These are phyloP conservation scores for Nakaseomyces uthaithaninus DNA, from an alignment of 1,139 yeast genomes.

Conservation along the genomic window DNA sequence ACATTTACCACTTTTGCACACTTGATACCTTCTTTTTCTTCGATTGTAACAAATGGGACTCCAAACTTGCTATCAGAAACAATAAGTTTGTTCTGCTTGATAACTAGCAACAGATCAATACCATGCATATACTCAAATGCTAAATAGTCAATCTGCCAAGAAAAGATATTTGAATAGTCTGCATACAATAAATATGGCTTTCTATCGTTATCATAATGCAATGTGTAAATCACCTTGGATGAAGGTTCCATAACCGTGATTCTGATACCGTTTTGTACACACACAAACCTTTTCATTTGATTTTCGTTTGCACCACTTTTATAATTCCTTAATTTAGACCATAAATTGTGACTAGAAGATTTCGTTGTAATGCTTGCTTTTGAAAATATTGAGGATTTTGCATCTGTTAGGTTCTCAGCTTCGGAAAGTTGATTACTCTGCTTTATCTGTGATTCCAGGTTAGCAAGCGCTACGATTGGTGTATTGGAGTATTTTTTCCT, in stretches of 20 bases:
- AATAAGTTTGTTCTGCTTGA: slow-evolving; percentile 14
- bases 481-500: slow-evolving; percentile 21
- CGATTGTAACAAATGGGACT: slow-evolving; percentile 20
- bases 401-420: not conserved
- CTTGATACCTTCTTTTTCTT: slow-evolving; percentile 22
- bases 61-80: slow-evolving; percentile 27
- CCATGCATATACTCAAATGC: not conserved
- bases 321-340: not conserved
- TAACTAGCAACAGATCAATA: slow-evolving; percentile 13
- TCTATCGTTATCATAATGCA: not conserved
- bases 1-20: slow-evolving; percentile 14
- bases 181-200: not conserved
- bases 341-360: not conserved
- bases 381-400: not conserved
- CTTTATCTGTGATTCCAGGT: slow-evolving; percentile 9
- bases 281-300: not conserved
- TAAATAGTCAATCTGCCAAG: not conserved
- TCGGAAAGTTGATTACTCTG: slow-evolving; percentile 2
- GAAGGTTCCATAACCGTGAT: not conserved
- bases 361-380: not conserved
- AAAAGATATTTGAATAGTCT: not conserved
- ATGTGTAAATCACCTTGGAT: not conserved
- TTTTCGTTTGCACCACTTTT: not conserved
- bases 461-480: slow-evolving; percentile 16
- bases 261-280: not conserved